Percentiles rank a stretch among this genome's conserved stretches.
phyloP scores from a whole-genome alignment of 805 yeast genomes.

The Schwanniomyces pseudopolymorphus region DNA sequence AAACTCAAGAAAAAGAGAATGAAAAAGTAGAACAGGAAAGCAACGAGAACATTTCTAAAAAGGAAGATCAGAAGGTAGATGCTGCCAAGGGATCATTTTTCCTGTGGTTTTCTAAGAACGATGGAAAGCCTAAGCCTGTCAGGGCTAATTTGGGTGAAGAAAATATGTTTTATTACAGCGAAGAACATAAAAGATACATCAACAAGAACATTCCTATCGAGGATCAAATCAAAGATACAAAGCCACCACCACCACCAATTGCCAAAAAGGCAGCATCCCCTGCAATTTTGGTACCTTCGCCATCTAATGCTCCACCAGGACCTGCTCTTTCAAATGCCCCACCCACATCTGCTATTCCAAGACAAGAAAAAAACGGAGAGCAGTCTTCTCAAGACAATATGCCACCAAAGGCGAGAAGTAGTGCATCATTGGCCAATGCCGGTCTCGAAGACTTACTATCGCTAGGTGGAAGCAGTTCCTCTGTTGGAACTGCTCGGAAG shows the following conservation, averaged over 20 bases:
- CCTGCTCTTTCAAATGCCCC: conserved; percentile 1
- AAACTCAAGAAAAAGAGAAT: conserved; percentile 18
- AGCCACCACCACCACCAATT: conserved; percentile 69
- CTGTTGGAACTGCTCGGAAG: conserved; percentile 19
- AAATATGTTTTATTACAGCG: conserved; percentile 75
- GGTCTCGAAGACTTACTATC: conserved; percentile 41
- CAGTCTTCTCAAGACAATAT: not conserved
- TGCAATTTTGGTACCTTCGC: conserved; percentile 3
- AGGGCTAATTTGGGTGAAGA: conserved; percentile 86
- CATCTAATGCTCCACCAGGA: conserved; percentile 5
- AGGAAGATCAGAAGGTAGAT: conserved; percentile 6
- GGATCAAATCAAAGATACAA: conserved; percentile 54
- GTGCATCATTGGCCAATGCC: conserved; percentile 30
- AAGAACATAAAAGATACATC: conserved; percentile 83
- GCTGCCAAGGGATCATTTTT: conserved; percentile 51
- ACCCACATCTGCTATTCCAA: conserved; percentile 8
- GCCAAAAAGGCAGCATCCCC: conserved; percentile 19
- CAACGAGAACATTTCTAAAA: conserved; percentile 3
- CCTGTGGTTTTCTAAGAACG: conserved; percentile 38
- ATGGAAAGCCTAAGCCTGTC: conserved; percentile 70
- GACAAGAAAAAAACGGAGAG: not conserved
- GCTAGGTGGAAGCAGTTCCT: conserved; percentile 21
- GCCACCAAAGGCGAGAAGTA: not conserved
- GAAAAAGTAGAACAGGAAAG: conserved; percentile 14
- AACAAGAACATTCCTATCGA: conserved; percentile 65